A percentile compares a stretch with the other conserved stretches of the same genome.
phyloP scores from a whole-genome alignment of 306 rosid species.

The Malus sylvestris region DNA sequence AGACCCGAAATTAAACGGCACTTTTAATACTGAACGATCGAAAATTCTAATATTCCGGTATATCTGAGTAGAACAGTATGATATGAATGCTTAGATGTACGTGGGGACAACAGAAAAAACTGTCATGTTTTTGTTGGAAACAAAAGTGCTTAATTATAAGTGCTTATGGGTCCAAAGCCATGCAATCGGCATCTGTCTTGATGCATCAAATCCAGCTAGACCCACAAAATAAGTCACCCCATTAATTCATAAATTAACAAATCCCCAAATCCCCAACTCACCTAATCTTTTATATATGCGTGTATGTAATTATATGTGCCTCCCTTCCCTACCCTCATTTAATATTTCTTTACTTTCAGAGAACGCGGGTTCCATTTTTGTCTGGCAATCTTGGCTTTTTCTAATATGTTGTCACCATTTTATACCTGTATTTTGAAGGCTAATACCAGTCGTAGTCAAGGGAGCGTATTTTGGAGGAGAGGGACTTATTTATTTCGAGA shows the following conservation, averaged over 20 bases:
- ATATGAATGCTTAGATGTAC: neutral
- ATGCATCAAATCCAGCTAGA: slow-evolving; percentile 27
- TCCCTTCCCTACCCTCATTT: neutral
- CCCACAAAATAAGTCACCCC: slow-evolving; percentile 17
- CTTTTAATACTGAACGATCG: too few species aligned
- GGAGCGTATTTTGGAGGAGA: too few species aligned
- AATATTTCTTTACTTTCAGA: neutral
- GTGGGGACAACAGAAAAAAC: neutral
- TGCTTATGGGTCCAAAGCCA: neutral
- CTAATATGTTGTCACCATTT: neutral
- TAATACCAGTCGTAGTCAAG: neutral
- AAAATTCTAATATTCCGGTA: neutral
- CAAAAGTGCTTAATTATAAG: neutral
- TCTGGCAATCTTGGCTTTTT: slow-evolving; percentile 12
- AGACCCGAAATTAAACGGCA: neutral
- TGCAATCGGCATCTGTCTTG: slow-evolving; percentile 18
- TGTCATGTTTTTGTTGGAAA: neutral
- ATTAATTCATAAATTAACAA: neutral
- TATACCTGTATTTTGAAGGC: neutral
- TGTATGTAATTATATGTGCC: neutral
- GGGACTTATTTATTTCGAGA: too few species aligned
- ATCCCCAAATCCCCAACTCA: neutral
- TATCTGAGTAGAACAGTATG: neutral
- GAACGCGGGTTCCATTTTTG: slow-evolving; percentile 5
- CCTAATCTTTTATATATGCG: slow-evolving; percentile 7